Conservation (phyloP, 176 grass and related monocot genomes). For the Oryza meridionalis region DNA sequence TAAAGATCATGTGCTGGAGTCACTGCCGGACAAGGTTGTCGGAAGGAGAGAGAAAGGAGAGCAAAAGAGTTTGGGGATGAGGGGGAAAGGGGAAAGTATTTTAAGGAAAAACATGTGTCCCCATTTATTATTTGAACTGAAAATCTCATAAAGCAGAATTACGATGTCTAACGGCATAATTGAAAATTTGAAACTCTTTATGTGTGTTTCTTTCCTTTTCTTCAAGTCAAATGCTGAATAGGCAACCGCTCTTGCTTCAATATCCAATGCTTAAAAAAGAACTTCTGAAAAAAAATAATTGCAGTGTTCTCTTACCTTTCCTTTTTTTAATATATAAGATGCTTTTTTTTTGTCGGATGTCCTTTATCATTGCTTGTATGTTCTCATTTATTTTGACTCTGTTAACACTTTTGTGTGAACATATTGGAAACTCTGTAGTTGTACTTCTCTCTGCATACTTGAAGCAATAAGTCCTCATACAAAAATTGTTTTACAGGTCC, state of each 20-base stretch:
- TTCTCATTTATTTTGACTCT: background rate
- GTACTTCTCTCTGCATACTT: slow-evolving; percentile 28
- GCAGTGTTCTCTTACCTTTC: background rate
- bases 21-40: background rate
- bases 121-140: background rate
- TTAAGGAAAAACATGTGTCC: background rate
- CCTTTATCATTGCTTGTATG: background rate
- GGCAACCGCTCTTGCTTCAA: background rate
- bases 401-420: background rate
- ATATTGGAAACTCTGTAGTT: background rate
- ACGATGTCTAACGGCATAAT: background rate
- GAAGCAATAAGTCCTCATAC: slow-evolving; percentile 22
- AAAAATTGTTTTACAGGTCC: slow-evolving; percentile 74
- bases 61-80: background rate
- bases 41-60: background rate
- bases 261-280: background rate
- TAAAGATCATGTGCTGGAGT: background rate
- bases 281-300: background rate
- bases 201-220: background rate
- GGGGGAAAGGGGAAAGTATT: background rate
- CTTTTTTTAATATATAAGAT: background rate
- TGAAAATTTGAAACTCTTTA: background rate
- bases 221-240: background rate
- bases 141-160: background rate
- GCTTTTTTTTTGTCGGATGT: background rate